Evolutionary conservation across 306 rosid genomes (phyloP).

Genomic region (Pueraria montana): DNA sequence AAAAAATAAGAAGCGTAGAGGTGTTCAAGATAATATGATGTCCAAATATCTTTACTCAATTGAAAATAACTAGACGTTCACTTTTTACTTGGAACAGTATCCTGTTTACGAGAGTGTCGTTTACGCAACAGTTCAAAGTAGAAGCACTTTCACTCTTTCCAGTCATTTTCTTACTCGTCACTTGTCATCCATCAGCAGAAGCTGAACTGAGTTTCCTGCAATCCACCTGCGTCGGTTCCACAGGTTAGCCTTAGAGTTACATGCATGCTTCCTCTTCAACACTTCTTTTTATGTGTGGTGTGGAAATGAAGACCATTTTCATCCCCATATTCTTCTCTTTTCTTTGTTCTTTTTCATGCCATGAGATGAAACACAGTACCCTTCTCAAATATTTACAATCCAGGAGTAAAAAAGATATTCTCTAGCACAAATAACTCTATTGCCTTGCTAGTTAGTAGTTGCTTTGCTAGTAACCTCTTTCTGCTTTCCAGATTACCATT

Average conservation of each 20-base stretch:
- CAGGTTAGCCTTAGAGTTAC: slow-evolving; percentile 14
- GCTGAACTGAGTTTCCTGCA: slow-evolving; percentile 2
- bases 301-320: not conserved
- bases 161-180: not conserved
- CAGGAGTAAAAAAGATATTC: too few species aligned
- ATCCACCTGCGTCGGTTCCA: not conserved
- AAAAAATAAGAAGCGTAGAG: too few species aligned
- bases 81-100: too few species aligned
- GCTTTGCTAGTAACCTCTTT: not conserved
- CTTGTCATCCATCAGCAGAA: not conserved
- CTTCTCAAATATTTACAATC: too few species aligned
- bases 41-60: too few species aligned
- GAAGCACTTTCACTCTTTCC: too few species aligned
- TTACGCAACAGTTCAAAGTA: too few species aligned
- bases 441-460: not conserved
- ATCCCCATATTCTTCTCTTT: not conserved
- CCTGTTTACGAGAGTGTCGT: too few species aligned
- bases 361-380: not conserved
- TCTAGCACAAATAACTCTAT: too few species aligned
- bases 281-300: not conserved
- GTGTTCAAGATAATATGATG: too few species aligned
- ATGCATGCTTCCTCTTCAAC: not conserved
- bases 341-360: not conserved
- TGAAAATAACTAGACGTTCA: too few species aligned
- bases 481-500: not conserved